Base-by-base conservation (phyloP, 768 basidiomycete genomes). In the Trametes punicea region DNA sequence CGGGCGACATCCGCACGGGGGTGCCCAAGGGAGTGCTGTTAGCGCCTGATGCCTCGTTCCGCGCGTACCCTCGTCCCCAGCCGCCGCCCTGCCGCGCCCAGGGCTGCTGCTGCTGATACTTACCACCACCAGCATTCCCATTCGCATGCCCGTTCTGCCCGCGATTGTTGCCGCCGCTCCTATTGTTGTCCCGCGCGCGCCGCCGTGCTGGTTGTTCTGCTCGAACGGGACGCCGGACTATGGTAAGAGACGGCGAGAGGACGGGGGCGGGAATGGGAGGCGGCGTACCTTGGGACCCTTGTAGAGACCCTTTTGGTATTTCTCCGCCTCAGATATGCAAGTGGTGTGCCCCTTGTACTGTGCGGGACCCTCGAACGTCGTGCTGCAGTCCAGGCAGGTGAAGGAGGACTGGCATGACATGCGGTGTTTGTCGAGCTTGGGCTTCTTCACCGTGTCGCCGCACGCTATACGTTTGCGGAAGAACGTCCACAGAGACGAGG, bases 271-370 rank as follows among this genome's bases (percentile, higher is more conserved):
- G 51, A n/a, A 36, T 36, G 18, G 23, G 20, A 25, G 2, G 15
- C 13, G 42, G 68, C 71, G 54, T 39, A 78, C 79, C 75, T 88
- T 90, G 0, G 83, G 80, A 8, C 90, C 92, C 65, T 88, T 92
- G 69, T 93, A 95, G 55, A 94, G 67, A 47, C 78, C 74, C 71
- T 92, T 92, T 74, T 97, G 83, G 66, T 97, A 96, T 69, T 96
- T 97, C 71, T 97, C 90, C 2, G 90, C 94, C 71, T 97, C 94
- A 58, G 80, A 84, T 40, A 97, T 84, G 69, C 94, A 97, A 27
- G 81, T 75, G 9, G 88, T 94, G 67, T 97, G 90, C 0, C 72
- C 74, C 71, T 91, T 93, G 76, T 84, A 96, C 57, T 93, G 83
- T 8, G 77, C 76, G 2, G 90, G 89, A 6, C 80, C 78, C 23